phyloP scores from a whole-genome alignment of 1,139 yeast genomes.

The Komagataea norvegica region DNA sequence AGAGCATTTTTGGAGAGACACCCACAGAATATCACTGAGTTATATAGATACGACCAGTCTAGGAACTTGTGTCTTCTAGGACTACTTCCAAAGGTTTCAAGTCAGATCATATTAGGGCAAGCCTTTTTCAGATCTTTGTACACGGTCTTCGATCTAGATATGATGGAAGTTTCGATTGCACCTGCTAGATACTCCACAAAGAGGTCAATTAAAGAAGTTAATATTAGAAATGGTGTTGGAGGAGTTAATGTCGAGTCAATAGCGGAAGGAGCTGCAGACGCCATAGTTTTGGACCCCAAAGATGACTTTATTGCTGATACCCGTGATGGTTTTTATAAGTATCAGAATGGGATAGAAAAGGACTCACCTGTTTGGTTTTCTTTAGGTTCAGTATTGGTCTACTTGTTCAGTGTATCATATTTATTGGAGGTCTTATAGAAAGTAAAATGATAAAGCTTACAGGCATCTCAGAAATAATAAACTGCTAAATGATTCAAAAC shows the following conservation, averaged over 20 bases:
- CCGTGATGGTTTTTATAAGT: conserved; percentile 15
- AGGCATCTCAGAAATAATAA: too few relatives aligned
- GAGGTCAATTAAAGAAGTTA: conserved; percentile 11
- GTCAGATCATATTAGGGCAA: conserved; percentile 50
- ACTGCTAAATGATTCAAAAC: too few relatives aligned
- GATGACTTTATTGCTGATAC: conserved; percentile 18
- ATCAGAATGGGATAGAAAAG: background rate
- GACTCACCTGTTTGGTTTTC: too few relatives aligned
- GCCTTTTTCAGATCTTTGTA: conserved; percentile 61
- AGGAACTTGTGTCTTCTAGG: conserved; percentile 9
- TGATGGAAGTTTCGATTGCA: conserved; percentile 56
- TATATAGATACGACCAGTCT: background rate
- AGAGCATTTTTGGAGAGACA: conserved; percentile 30
- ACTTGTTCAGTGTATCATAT: too few relatives aligned
- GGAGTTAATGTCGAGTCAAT: conserved; percentile 12
- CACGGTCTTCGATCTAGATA: conserved; percentile 65
- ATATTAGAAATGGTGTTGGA: conserved; percentile 5
- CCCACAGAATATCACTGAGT: background rate
- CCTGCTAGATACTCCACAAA: conserved; percentile 34
- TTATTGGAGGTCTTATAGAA: too few relatives aligned
- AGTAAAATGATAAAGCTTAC: too few relatives aligned
- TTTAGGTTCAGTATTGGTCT: too few relatives aligned
- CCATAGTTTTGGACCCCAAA: conserved; percentile 13
- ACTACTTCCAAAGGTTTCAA: conserved; percentile 3
- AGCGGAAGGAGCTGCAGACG: conserved; percentile 8